Evolutionary conservation across 192 early-diverging fungal genomes (phyloP).

Genomic region (Kappamyces sp.): DNA sequence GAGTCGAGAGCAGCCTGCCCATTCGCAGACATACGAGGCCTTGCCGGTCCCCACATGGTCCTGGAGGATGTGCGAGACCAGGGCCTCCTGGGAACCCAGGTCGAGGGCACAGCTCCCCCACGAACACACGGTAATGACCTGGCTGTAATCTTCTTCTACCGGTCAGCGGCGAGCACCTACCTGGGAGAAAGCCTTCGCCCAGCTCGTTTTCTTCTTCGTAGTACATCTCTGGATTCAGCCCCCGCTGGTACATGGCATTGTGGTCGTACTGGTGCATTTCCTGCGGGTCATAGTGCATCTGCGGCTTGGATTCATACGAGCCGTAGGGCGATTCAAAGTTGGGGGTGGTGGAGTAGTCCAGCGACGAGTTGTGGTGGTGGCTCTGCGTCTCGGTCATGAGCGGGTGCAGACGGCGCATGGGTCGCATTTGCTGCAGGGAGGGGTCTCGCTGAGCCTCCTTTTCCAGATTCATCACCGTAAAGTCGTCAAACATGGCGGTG

Average conservation of each 20-base stretch:
- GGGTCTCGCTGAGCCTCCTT: not conserved
- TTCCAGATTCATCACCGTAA: conserved; percentile 11
- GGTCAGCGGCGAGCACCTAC: not conserved
- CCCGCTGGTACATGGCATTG: too few relatives aligned
- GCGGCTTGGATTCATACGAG: too few relatives aligned
- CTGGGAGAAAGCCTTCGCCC: too few relatives aligned
- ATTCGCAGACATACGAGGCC: conserved; percentile 29
- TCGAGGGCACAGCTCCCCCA: conserved; percentile 8
- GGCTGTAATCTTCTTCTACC: not conserved
- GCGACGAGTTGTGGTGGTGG: too few relatives aligned
- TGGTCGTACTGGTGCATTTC: too few relatives aligned
- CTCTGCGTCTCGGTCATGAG: too few relatives aligned
- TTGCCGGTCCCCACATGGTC: conserved; percentile 23
- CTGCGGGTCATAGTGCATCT: too few relatives aligned
- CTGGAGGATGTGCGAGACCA: conserved; percentile 6
- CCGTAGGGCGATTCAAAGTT: too few relatives aligned
- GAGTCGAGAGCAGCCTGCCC: conserved; percentile 25
- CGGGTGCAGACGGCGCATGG: not conserved
- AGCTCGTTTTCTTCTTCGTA: too few relatives aligned
- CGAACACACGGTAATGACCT: not conserved
- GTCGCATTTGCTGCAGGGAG: not conserved
- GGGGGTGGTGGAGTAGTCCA: too few relatives aligned
- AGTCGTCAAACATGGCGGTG: conserved; percentile 11
- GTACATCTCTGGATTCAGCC: too few relatives aligned
- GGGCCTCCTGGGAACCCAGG: not conserved